Evolutionary conservation across 345 rosid genomes (phyloP), one percentile per base, ranked within the genome.

Genomic region (Barbarea vulgaris): DNA sequence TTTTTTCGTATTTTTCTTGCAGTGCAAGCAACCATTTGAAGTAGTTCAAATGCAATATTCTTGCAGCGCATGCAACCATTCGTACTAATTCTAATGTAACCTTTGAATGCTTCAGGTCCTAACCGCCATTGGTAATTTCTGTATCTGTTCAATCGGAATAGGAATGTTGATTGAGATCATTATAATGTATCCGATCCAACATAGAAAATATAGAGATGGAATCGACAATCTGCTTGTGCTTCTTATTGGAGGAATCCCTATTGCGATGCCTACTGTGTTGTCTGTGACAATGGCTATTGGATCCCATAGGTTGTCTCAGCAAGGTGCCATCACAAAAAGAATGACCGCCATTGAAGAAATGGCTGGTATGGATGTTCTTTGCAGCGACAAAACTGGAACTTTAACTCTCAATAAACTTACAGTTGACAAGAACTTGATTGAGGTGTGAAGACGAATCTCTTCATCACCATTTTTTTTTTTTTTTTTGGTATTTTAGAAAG

Each of bases 291-390:
- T 94, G 98, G 97, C 99, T 62, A 90, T 92, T 57, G 99, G 99
- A 34, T 92, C 97, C 18, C 97, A 94, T 70, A 88, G 97, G 47
- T 81, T 94, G 33, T 87, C 97, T 3, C 74, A 90, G 65, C 97
- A 94, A 84, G 99, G 99, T 21, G 99, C 99, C 75, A 94, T 94
- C 72, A 94, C 97, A 27, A 94, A 94, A 83, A 84, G 97, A 80
- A 91, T 92, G 99, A 94, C 99, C 11, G 97, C 99, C 48, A 94
- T 94, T n/a, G 97, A 94, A 80, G 97, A 91, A 83, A 86, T 94
- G 98, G 96, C 97, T 4, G 98, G 98, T 8, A 94, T 94, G 98
- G 98, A 94, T 74, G 95, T 94, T 55, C 83, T 94, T 9, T 94
- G 98, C 81, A 94, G 98, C 48, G 98, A 94, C 77, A 94, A 94